These are phyloP conservation scores for Syncephalastrum racemosum DNA, from an alignment of 371 early-diverging fungal genomes.

Conservation along the genomic window DNA sequence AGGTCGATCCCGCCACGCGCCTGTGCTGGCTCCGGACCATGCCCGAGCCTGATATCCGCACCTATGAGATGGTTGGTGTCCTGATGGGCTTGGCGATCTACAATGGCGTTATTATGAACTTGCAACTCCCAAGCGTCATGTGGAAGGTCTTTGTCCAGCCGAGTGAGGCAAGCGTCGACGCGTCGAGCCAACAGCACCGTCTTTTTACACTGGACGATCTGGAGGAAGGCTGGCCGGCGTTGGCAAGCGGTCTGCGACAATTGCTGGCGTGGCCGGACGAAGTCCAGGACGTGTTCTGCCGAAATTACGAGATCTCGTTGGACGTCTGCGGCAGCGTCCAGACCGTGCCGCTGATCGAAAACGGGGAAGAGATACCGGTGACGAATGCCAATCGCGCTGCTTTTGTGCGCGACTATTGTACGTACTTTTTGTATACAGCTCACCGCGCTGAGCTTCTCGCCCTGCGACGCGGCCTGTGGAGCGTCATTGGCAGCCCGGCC, in stretches of 20 bases:
- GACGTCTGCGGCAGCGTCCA: constrained; percentile 70
- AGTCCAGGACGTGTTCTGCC: constrained; percentile 84
- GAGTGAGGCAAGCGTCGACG: constrained; percentile 41
- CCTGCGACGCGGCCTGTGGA: constrained; percentile 68
- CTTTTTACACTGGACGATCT: constrained; percentile 61
- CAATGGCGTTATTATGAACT: constrained; percentile 88
- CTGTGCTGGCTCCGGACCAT: constrained; percentile 88
- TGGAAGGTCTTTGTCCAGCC: constrained; percentile 60
- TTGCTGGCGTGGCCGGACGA: constrained; percentile 76
- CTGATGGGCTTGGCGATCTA: constrained; percentile 93
- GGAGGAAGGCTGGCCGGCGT: constrained; percentile 51
- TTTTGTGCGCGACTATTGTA: constrained; percentile 78
- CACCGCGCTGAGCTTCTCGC: constrained; percentile 69
- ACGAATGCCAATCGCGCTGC: constrained; percentile 73
- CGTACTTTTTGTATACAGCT: constrained; percentile 61
- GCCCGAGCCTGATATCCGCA: constrained; percentile 25
- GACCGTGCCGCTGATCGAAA: constrained; percentile 67
- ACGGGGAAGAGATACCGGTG: constrained; percentile 72
- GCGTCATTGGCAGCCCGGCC: constrained; percentile 67
- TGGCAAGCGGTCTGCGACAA: constrained; percentile 67
- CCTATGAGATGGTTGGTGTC: constrained; percentile 89
- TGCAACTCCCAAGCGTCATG: constrained; percentile 91
- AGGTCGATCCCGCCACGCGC: constrained; percentile 63
- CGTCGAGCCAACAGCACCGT: constrained; percentile 14
- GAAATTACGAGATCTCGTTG: constrained; percentile 79